These are phyloP conservation scores for Sordariomycetes sp. DNA, from an alignment of 2,329 filamentous ascomycete genomes.

Conservation along the genomic window DNA sequence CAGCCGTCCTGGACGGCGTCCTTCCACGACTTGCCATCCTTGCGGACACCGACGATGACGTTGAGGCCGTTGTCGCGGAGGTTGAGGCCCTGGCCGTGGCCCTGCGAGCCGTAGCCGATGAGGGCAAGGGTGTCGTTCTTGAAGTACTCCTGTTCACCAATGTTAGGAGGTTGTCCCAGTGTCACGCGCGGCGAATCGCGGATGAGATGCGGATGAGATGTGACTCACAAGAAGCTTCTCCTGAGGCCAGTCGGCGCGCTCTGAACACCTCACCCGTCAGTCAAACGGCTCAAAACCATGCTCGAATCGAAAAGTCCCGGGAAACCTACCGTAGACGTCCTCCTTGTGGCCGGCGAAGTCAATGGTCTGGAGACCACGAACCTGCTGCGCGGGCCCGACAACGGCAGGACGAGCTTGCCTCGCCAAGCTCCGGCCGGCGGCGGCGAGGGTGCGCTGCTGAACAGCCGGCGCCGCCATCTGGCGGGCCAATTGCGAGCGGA, in stretches of 20 bases:
- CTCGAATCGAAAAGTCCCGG: slow-evolving; percentile 9
- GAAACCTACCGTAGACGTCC: slow-evolving; percentile 68
- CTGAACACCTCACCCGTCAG: slow-evolving; percentile 28
- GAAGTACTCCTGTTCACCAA: slow-evolving; percentile 71
- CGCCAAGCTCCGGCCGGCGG: slow-evolving; percentile 38
- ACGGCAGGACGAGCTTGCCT: slow-evolving; percentile 38
- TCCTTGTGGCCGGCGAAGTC: slow-evolving; percentile 96
- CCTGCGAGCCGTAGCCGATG: slow-evolving; percentile 96
- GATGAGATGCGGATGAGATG: background rate
- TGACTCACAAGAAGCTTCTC: slow-evolving; percentile 88
- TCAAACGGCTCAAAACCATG: background rate
- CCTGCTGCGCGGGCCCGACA: slow-evolving; percentile 47
- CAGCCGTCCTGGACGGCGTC: slow-evolving; percentile 95
- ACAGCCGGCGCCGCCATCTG: slow-evolving; percentile 47
- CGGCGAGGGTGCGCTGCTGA: slow-evolving; percentile 50
- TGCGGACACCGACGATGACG: slow-evolving; percentile 96
- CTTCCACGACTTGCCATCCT: slow-evolving; percentile 97
- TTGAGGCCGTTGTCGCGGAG: slow-evolving; percentile 99
- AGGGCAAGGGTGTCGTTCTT: slow-evolving; percentile 98
- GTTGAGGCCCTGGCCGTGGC: slow-evolving; percentile 98
- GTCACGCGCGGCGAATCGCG: background rate
- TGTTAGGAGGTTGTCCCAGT: background rate
- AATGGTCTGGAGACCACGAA: slow-evolving; percentile 92
- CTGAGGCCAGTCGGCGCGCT: slow-evolving; percentile 95
- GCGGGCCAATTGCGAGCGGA: slow-evolving; percentile 49